Base-by-base conservation (phyloP, 495 filamentous ascomycete genomes). In the Friedmanniomyces simplex region DNA sequence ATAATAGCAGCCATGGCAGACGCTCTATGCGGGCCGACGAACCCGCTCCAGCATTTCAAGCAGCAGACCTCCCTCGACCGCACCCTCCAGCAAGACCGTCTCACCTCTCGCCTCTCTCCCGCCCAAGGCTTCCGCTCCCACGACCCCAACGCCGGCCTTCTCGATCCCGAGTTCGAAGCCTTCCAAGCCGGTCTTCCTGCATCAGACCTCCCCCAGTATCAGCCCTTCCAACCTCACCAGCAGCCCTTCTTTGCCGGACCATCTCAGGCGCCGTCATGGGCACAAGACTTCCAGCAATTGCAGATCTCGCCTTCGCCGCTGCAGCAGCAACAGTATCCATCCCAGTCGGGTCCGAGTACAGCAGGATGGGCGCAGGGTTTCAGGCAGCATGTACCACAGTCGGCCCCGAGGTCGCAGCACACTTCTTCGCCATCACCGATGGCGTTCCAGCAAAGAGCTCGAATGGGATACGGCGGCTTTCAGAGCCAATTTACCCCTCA, bases 21-120 rank as follows among this genome's bases (percentile, higher is more conserved):
- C 68, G 77, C 78, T 57, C 76, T 95, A 50, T 97, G 91, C 71
- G 89, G 91, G 43, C 89, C 91, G 24, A 90, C 90, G 12, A 96
- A 91, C 71, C 82, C 89, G 59, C 81, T 93, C 39, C 86, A 93
- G 67, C 87, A 80, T 64, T 85, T 96, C 63, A 80, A 88, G 63
- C 86, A 91, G 62, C 90, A 96, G 72, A 75, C 82, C 4, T 78
- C 83, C 12, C 78, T 82, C 47, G 88, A 97, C 68, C 77, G 86
- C 18, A 84, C 85, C 5, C 76, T 91, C 43, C 90, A 96, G 64
- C 91, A 95, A 69, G 91, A 96, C 65, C 82, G 88, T 49, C 64
- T 89, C 26, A 68, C 72, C 32, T 70, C 74, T 7, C 77, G 75
- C 11, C 74, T 78, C 48, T 70, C 77, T 18, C 74, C 80, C 11